Percentiles rank a stretch among this genome's conserved stretches.
Evolutionary conservation across 2,329 filamentous ascomycete genomes (phyloP).

Genomic region (Nemania diffusa): DNA sequence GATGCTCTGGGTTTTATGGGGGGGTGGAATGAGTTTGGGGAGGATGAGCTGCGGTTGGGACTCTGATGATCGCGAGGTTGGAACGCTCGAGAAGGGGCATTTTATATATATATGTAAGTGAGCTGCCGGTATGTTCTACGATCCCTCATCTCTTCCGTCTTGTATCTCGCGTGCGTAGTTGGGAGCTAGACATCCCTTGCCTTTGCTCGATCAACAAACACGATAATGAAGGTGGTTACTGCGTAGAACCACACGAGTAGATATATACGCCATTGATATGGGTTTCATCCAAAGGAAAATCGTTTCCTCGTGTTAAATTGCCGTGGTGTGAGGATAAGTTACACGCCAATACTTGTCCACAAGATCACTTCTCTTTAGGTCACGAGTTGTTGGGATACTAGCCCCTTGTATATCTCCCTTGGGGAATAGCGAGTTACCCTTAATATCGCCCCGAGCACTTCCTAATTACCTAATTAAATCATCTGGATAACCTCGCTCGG

Average conservation of each 20-base stretch:
- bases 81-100: not conserved
- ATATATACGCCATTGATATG: not conserved
- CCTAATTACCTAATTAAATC: no score
- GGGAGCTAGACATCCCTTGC: not conserved
- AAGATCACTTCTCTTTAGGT: not conserved
- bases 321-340: not conserved
- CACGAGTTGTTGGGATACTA: not conserved
- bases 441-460: not conserved
- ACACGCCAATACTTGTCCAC: not conserved
- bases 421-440: not conserved
- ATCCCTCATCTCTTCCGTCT: not conserved
- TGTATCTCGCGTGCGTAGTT: not conserved
- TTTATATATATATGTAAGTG: conserved; percentile 23
- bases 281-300: not conserved
- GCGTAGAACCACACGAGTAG: not conserved
- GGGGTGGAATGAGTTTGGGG: no score
- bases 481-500: conserved; percentile 9
- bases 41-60: not conserved
- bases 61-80: not conserved
- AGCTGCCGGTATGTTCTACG: not conserved
- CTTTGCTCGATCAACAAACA: not conserved
- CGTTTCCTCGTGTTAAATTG: not conserved
- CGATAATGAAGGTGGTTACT: not conserved
- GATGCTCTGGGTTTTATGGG: no score
- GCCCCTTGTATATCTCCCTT: not conserved